Percentiles rank a stretch among this genome's conserved stretches.
These are phyloP conservation scores for Sideroxylon spinosum DNA, from an alignment of 179 eudicot species.

Conservation along the genomic window DNA sequence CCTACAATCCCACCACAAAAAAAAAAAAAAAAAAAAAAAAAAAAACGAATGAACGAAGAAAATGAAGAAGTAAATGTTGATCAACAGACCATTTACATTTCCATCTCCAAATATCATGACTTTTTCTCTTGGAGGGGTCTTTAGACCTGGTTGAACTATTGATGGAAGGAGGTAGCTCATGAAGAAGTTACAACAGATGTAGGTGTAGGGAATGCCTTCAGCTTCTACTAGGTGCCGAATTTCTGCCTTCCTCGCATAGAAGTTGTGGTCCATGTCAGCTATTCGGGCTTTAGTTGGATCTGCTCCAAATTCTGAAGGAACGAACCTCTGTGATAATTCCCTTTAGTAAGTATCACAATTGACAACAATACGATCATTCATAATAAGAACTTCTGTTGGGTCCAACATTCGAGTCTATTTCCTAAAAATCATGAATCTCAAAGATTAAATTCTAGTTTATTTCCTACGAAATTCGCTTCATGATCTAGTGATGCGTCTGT, in stretches of 20 bases:
- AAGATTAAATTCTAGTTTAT: not conserved
- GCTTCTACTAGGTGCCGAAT: conserved; percentile 73
- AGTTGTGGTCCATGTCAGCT: conserved; percentile 49
- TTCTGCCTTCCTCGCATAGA: conserved; percentile 63
- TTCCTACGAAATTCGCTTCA: not conserved
- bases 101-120: conserved; percentile 70
- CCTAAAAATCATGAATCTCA: not conserved
- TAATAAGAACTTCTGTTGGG: not conserved
- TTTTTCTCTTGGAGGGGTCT: conserved; percentile 72
- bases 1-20: not conserved
- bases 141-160: conserved; percentile 69
- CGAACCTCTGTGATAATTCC: conserved; percentile 52
- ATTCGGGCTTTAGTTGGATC: conserved; percentile 70
- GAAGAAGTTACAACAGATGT: conserved; percentile 69
- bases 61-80: not conserved
- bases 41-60: too few species aligned
- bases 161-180: conserved; percentile 79
- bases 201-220: conserved; percentile 76
- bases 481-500: not conserved
- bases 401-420: not conserved
- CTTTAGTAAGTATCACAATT: not conserved
- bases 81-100: conserved; percentile 56
- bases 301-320: conserved; percentile 80
- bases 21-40: not conserved
- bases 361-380: not conserved